Evolutionary conservation across 23 red algal species (phyloP), one percentile per base, ranked within the genome.

Genomic region (Gracilaria caudata): DNA sequence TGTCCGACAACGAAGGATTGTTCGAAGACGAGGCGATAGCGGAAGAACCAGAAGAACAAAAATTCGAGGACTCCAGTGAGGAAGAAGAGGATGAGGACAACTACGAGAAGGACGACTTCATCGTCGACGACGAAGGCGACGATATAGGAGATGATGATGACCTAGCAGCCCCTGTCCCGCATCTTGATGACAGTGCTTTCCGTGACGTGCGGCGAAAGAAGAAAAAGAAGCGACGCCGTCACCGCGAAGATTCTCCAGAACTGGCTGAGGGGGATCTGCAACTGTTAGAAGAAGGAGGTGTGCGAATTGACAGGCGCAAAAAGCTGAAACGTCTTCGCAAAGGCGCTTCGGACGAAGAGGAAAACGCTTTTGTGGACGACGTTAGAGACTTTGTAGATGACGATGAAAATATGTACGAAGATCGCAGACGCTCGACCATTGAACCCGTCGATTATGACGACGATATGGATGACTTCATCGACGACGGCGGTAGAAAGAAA

Each of bases 81-180:
- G 90, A 93, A 25, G 90, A 93, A 55, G 87, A 89, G 5, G 92
- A 95, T n/a, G 90, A 94, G 12, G 93, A 92, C 68, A 82, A 96
- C 21, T 96, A 89, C 72, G 93, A 96, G 64, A 72, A 96, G 51
- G 93, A 96, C 34, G 93, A 96, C 53, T 96, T 96, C 72, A 58
- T 96, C 35, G 87, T 96, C 0, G 93, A 87, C 29, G 93, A 96
- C 46, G 93, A 76, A 34, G 93, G 82, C 47, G 93, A 91, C 21
- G 93, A 65, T 7, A 78, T 78, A 23, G 93, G 80, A 20, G 41
- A 60, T 21, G 82, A 74, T 4, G 32, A 56, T 13, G 68, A 68
- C 64, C n/a, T 66, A 37, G 64, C 64, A n/a, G 32, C 54, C 1
- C 60, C 82, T 17, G 25, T 55, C 0, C 85, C 85, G 32, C 71